Conservation (phyloP, 768 basidiomycete species). For the Lactifluus subvellereus region DNA sequence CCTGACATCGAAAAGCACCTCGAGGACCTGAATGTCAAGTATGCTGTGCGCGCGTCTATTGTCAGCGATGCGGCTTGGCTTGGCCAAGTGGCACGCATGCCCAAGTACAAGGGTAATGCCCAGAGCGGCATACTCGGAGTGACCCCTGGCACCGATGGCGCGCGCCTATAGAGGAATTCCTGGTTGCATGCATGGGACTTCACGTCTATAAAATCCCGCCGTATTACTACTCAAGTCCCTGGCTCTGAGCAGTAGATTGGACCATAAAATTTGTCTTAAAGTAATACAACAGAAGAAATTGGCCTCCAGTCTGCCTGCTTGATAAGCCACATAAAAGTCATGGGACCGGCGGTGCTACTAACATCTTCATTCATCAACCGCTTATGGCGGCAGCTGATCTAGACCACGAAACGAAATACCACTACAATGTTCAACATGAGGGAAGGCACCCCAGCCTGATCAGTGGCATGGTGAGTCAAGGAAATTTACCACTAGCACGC, state of each 20-base stretch:
- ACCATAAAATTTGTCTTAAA: too few species aligned
- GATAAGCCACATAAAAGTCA: too few species aligned
- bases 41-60: conserved; percentile 22
- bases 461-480: too few species aligned
- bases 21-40: conserved; percentile 13
- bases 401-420: too few species aligned
- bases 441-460: too few species aligned
- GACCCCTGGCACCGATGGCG: not conserved
- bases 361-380: too few species aligned
- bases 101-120: conserved; percentile 1
- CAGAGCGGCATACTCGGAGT: not conserved
- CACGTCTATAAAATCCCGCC: not conserved
- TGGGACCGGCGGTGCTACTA: too few species aligned
- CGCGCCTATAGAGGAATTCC: not conserved
- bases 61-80: conserved; percentile 14
- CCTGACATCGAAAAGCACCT: conserved; percentile 18
- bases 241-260: not conserved
- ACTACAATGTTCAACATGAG: too few species aligned
- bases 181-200: not conserved
- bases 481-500: too few species aligned
- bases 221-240: not conserved
- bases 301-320: too few species aligned
- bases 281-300: too few species aligned
- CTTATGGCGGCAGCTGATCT: too few species aligned
- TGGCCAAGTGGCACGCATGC: conserved; percentile 2